Evolutionary conservation across 2,329 filamentous ascomycete genomes (phyloP).

Genomic region (Phialophora macrospora): DNA sequence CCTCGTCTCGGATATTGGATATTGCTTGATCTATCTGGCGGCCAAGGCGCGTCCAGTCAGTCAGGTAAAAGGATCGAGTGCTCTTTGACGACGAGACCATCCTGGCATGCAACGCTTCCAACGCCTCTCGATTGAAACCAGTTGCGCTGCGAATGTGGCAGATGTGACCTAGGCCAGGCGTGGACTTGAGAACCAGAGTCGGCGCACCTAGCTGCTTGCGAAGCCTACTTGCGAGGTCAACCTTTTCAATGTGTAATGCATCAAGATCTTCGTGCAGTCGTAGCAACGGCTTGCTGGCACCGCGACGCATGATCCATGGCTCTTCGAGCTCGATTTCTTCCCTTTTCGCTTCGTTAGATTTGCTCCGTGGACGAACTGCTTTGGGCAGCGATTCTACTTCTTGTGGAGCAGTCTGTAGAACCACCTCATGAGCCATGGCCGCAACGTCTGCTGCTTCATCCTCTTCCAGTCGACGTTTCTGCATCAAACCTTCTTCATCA

Average conservation of each 20-base stretch:
- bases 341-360: constrained; percentile 41
- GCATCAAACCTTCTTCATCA: constrained; percentile 86
- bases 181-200: constrained; percentile 81
- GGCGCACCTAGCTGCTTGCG: constrained; percentile 65
- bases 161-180: constrained; percentile 83
- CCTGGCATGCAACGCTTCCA: constrained; percentile 51
- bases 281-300: constrained; percentile 69
- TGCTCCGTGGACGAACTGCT: constrained; percentile 45
- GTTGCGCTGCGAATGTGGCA: constrained; percentile 72
- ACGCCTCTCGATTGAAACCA: constrained; percentile 64
- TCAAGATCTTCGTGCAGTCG: constrained; percentile 72
- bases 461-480: constrained; percentile 78
- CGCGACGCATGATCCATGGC: constrained; percentile 66
- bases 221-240: constrained; percentile 63
- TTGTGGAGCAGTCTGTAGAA: constrained; percentile 67
- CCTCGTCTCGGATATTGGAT: constrained; percentile 78
- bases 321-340: constrained; percentile 53
- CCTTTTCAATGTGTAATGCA: constrained; percentile 64
- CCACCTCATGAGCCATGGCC: constrained; percentile 72
- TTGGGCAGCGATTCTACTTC: constrained; percentile 64
- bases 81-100: constrained; percentile 78
- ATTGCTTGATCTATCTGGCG: constrained; percentile 77
- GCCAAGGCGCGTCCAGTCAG: constrained; percentile 83
- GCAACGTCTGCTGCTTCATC: constrained; percentile 72
- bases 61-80: constrained; percentile 81